Percentiles rank a stretch among this genome's conserved stretches.
Conservation (phyloP, 441 rosid species). For the Brassica balearica region DNA sequence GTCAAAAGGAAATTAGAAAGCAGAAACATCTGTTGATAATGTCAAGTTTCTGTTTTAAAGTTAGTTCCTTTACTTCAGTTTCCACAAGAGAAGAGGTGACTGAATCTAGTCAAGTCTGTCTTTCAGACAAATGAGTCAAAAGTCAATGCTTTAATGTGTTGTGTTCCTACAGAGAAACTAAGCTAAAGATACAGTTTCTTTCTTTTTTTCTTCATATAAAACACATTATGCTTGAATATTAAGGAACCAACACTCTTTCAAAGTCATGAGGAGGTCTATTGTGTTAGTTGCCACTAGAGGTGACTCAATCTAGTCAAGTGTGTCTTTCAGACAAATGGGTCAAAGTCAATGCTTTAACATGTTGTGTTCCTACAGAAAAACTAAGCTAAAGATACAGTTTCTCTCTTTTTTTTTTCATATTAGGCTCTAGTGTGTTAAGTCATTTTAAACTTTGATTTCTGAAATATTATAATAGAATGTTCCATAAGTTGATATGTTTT, state of each 20-base stretch:
- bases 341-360: slow-evolving; percentile 41
- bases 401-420: background rate
- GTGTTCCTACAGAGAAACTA: slow-evolving; percentile 15
- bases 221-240: background rate
- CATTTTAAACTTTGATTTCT: background rate
- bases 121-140: slow-evolving; percentile 35
- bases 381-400: slow-evolving; percentile 13
- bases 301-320: slow-evolving; percentile 44
- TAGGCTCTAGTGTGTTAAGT: background rate
- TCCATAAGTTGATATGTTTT: slow-evolving; percentile 24
- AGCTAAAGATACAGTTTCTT: slow-evolving; percentile 11
- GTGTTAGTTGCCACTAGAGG: slow-evolving; percentile 19
- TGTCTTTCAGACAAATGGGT: slow-evolving; percentile 31
- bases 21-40: slow-evolving; percentile 45
- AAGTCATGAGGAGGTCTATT: slow-evolving; percentile 4
- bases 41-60: slow-evolving; percentile 33
- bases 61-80: slow-evolving; percentile 29
- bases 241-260: slow-evolving; percentile 3
- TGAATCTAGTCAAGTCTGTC: slow-evolving; percentile 40
- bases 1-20: slow-evolving; percentile 28
- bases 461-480: background rate
- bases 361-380: slow-evolving; percentile 20
- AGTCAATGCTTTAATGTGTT: slow-evolving; percentile 40
- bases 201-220: background rate
- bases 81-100: slow-evolving; percentile 28